These are phyloP conservation scores for Salix caprea DNA, from an alignment of 345 rosid species.

Conservation along the genomic window DNA sequence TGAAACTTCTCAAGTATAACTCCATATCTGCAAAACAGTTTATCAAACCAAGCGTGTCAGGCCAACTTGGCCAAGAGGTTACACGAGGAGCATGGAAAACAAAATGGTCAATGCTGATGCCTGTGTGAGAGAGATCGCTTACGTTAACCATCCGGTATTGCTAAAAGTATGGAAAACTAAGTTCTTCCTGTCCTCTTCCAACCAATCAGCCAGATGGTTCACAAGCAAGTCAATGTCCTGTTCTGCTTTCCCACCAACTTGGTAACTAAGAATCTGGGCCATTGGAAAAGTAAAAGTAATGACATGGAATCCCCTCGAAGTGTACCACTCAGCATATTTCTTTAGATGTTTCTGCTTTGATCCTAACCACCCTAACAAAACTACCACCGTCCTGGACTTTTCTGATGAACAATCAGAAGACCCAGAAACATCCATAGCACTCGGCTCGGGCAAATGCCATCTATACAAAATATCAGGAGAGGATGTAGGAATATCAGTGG, in stretches of 20 bases:
- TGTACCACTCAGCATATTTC: constrained; percentile 95
- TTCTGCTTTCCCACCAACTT: constrained; percentile 92
- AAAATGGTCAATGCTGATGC: neutral
- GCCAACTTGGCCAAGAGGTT: constrained; percentile 9
- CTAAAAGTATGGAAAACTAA: constrained; percentile 95
- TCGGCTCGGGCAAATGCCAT: constrained; percentile 85
- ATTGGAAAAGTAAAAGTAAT: constrained; percentile 92
- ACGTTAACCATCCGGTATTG: constrained; percentile 98
- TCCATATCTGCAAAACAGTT: constrained; percentile 65
- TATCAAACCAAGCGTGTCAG: constrained; percentile 8
- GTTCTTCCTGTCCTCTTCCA: constrained; percentile 78
- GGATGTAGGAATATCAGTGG: constrained; percentile 26
- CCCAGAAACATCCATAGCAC: constrained; percentile 52
- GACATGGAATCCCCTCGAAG: constrained; percentile 82
- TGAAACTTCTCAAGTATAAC: constrained; percentile 84
- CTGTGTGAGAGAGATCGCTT: constrained; percentile 23
- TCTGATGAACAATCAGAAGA: constrained; percentile 44
- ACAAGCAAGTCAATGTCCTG: constrained; percentile 70
- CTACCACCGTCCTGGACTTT: constrained; percentile 85
- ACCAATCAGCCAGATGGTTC: constrained; percentile 83
- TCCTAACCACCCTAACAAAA: constrained; percentile 96
- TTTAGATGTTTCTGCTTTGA: constrained; percentile 92
- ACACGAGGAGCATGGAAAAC: neutral
- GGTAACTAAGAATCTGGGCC: constrained; percentile 75
- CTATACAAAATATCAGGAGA: constrained; percentile 61